Base-by-base conservation (phyloP, 257 asterid species). In the Lavandula angustifolia region DNA sequence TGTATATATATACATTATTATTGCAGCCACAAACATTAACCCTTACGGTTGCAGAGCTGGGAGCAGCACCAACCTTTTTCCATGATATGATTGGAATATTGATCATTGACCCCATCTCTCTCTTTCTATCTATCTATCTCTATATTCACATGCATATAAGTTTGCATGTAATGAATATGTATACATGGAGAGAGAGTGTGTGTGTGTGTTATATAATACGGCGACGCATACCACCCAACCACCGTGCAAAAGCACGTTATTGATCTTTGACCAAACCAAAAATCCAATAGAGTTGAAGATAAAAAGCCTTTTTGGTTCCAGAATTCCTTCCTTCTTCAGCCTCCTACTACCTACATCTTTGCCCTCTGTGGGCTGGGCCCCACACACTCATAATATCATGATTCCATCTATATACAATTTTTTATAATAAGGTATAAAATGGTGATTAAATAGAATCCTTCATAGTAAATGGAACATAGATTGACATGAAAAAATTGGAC, bases 31-130 rank as follows among this genome's bases (percentile, higher is more conserved):
- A 22, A 63, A 50, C 67, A 68, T 16, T 38, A 22, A 53, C 66
- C 78, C 70, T 43, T 7, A 52, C 70, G 77, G 32, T 66, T 47
- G 75, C 54, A 51, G 32, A 59, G 58, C 5, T 68, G 66, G 75
- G 71, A 62, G 68, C 74, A 72, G 29, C 73, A 52, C 47, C 67
- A 62, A 56, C 68, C 70, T 52, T 73, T 22, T 62, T 73, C 16
- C 57, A 37, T 67, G 80, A 76, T 59, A 64, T 64, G 87, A 76
- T 78, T 60, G 68, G 74, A 78, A 81, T 75, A 73, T 70, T 14
- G n/a, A 73, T 18, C 8, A 33, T 61, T 11, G 71, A 55, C 71
- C 56, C 62, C 78, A 69, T 60, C 2, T 3, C 3, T 1, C 8
- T 55, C 44, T 18, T 13, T 47, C 47, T 10, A 14, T 8, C 17